Evolutionary conservation across 1,284 basidiomycete species (phyloP).

Genomic region (Moniliella sp.): DNA sequence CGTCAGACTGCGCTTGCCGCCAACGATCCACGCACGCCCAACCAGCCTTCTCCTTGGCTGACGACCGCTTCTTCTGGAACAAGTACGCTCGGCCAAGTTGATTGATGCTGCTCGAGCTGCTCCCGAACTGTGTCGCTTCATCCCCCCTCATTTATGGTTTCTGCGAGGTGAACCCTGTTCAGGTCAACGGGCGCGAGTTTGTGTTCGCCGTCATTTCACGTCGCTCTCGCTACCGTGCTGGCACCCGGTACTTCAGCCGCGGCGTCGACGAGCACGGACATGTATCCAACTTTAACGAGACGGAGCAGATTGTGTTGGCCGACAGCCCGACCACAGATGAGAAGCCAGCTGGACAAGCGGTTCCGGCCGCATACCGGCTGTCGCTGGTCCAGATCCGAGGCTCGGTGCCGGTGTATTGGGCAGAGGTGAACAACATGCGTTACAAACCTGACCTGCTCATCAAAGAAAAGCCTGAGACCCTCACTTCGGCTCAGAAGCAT

Average conservation of each 20-base stretch:
- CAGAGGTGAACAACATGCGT: constrained; percentile 79
- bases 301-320: constrained; percentile 41
- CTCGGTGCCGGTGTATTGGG: constrained; percentile 85
- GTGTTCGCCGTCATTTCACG: constrained; percentile 73
- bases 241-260: constrained; percentile 87
- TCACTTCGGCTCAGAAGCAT: no score
- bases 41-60: no score
- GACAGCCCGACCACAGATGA: no score
- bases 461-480: constrained; percentile 75
- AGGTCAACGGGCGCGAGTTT: constrained; percentile 58
- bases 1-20: constrained; percentile 44
- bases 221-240: constrained; percentile 72
- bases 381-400: constrained; percentile 66
- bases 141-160: constrained; percentile 45
- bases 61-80: constrained; percentile 98
- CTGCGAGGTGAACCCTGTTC: constrained; percentile 59
- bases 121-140: no score
- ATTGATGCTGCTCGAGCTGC: no score
- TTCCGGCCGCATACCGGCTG: constrained; percentile 47
- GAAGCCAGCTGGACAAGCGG: constrained; percentile 26
- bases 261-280: constrained; percentile 55
- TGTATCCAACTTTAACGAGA: constrained; percentile 38
- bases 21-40: constrained; percentile 45
- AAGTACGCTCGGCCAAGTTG: constrained; percentile 40
- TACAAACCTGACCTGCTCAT: constrained; percentile 93